These are phyloP conservation scores for Lactarius vividus DNA, from an alignment of 768 basidiomycete genomes.

Conservation along the genomic window DNA sequence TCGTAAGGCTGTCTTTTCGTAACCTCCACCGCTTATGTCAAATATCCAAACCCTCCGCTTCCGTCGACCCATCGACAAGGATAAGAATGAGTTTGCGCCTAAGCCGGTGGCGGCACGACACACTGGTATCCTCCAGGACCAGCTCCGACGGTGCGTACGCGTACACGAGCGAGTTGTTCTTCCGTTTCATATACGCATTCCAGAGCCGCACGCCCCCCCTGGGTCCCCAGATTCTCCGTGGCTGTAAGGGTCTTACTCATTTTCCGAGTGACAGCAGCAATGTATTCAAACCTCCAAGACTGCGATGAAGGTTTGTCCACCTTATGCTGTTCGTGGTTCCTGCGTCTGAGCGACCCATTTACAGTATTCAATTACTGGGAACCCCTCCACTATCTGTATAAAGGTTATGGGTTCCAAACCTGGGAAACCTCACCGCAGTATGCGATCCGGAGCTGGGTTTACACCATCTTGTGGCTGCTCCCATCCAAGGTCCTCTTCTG, in stretches of 20 bases:
- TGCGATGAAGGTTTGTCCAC: slow-evolving; percentile 84
- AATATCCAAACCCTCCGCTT: slow-evolving; percentile 37
- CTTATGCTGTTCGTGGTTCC: background rate
- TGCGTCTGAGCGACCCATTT: background rate
- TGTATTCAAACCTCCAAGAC: slow-evolving; percentile 94
- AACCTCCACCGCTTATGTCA: slow-evolving; percentile 20
- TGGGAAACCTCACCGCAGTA: slow-evolving; percentile 94
- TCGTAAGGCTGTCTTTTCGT: background rate
- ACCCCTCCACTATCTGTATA: slow-evolving; percentile 86
- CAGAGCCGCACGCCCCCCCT: slow-evolving; percentile 73
- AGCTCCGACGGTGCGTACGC: slow-evolving; percentile 60
- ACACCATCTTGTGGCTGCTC: slow-evolving; percentile 77
- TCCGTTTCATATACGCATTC: slow-evolving; percentile 18
- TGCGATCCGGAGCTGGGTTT: slow-evolving; percentile 94
- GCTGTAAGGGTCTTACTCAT: slow-evolving; percentile 84
- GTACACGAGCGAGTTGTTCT: background rate
- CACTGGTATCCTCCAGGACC: slow-evolving; percentile 74
- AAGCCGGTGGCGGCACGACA: slow-evolving; percentile 41
- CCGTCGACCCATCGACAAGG: slow-evolving; percentile 32
- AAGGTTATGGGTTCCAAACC: slow-evolving; percentile 91
- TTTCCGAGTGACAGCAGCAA: slow-evolving; percentile 76
- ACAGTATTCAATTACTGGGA: slow-evolving; percentile 99
- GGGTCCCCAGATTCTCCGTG: slow-evolving; percentile 79
- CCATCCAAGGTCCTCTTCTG: slow-evolving; percentile 56
- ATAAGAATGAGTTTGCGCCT: slow-evolving; percentile 26